A percentile compares a stretch with the other conserved stretches of the same genome.
phyloP scores from a whole-genome alignment of 2,329 filamentous ascomycete species.

The Nannizzia gypsea region DNA sequence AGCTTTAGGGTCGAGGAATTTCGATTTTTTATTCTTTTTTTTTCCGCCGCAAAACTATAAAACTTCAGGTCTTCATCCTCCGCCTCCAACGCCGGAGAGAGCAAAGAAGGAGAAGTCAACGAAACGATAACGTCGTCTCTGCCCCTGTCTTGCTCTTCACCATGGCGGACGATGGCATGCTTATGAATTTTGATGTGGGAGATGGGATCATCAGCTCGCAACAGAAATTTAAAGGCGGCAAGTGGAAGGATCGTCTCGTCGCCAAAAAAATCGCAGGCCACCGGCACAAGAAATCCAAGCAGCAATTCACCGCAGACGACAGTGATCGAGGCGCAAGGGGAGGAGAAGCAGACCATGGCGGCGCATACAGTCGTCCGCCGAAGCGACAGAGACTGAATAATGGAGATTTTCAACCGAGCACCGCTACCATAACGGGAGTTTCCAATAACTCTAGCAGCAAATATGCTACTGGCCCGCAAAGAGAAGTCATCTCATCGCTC shows the following conservation, averaged over 20 bases:
- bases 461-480: constrained; percentile 16
- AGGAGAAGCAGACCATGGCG: constrained; percentile 22
- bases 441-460: constrained; percentile 5
- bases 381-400: constrained; percentile 32
- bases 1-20: background rate
- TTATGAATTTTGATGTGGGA: constrained; percentile 78
- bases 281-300: constrained; percentile 34
- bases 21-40: background rate
- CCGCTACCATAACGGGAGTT: constrained; percentile 10
- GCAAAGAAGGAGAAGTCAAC: background rate
- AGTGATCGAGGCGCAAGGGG: constrained; percentile 16
- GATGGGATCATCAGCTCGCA: constrained; percentile 52
- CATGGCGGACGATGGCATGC: constrained; percentile 93
- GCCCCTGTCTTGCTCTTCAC: constrained; percentile 6
- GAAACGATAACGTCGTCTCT: background rate
- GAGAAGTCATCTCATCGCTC: constrained; percentile 72
- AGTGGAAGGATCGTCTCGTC: constrained; percentile 77
- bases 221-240: constrained; percentile 68
- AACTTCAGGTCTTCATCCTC: background rate
- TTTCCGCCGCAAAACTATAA: background rate
- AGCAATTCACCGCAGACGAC: constrained; percentile 3
- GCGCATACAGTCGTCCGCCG: constrained; percentile 19
- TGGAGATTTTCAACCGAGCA: constrained; percentile 27
- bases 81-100: background rate
- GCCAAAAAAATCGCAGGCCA: constrained; percentile 58